Base-by-base conservation (phyloP, 1,284 basidiomycete species). In the Trichosporon sp. region DNA sequence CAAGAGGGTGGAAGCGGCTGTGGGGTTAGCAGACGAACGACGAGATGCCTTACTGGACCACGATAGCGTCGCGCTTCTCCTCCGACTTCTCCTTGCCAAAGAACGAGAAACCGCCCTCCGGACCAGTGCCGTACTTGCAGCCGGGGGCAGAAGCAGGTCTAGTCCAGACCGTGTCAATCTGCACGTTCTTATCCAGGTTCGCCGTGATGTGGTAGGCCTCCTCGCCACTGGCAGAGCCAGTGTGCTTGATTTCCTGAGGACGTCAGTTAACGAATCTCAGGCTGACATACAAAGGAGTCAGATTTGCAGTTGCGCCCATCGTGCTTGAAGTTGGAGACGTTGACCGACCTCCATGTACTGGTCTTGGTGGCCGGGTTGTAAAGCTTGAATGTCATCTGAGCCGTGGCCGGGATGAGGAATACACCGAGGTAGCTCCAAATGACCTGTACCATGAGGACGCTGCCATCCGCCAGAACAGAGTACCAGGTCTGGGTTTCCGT, bases 401-500 rank as follows among this genome's bases (percentile, higher is more conserved):
- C 88, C 40, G 91, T 92, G 6, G 95, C 94, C 74, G 80, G 80
- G 10, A 81, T 69, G 60, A 81, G 59, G 66, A 78, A 74, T 58
- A 81, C 68, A 10, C 80, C 96, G 61, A 95, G 86, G 56, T 90
- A 85, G 2, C 93, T 95, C 84, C 97, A 94, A 74, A 99, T 98
- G 67, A 99, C 86, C 82, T 99, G 95, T 73, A 86, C 88, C 86
- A 92, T 90, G 68, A 96, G 70, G 62, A 87, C 85, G 25, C 86
- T 86, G 4, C 95, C 95, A 83, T 96, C 91, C 40, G 88, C 86
- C 13, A 92, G 84, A 69, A 90, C 85, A 36, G 88, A 84, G 81
- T 99, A 99, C 83, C 89, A 99, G 0, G 81, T 85, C 78, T 97
- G 92, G 0, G 95, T 98, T 81, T 99, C 96, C 1, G 94, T 91